Conservation (phyloP, 2,329 filamentous ascomycete genomes). For the Epichloe sylvatica region DNA sequence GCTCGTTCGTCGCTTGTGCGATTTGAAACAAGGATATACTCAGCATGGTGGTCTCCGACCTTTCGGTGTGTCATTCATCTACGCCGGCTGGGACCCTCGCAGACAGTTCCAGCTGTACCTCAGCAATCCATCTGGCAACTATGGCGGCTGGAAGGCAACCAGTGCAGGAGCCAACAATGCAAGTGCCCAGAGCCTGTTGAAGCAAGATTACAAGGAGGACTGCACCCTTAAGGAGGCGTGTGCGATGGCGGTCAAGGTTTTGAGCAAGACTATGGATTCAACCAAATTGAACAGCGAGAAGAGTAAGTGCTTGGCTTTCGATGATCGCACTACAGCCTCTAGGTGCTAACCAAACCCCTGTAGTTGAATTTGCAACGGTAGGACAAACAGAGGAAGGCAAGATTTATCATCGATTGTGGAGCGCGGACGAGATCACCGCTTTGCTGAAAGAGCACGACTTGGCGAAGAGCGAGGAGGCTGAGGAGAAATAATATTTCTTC, state of each 20-base stretch:
- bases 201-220: slow-evolving; percentile 99
- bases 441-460: slow-evolving; percentile 91
- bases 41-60: slow-evolving; percentile 96
- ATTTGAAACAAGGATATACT: slow-evolving; percentile 98
- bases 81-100: slow-evolving; percentile 92
- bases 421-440: slow-evolving; percentile 86
- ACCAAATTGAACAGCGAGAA: slow-evolving; percentile 98
- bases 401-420: slow-evolving; percentile 97
- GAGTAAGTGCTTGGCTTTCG: slow-evolving; percentile 51
- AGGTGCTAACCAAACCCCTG: slow-evolving; percentile 8
- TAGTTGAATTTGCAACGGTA: slow-evolving; percentile 96
- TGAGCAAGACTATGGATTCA: slow-evolving; percentile 99
- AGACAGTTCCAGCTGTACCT: slow-evolving; percentile 98
- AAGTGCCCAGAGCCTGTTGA: slow-evolving; percentile 87
- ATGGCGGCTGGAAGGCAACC: slow-evolving; percentile 98
- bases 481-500: slow-evolving; percentile 39
- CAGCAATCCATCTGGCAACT: slow-evolving; percentile 97
- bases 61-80: slow-evolving; percentile 98
- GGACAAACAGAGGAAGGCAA: slow-evolving; percentile 89
- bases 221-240: slow-evolving; percentile 93
- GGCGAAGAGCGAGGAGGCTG: slow-evolving; percentile 67
- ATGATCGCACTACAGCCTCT: background rate
- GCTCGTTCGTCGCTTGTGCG: slow-evolving; percentile 88
- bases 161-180: slow-evolving; percentile 97
- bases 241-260: slow-evolving; percentile 91